Conservation (phyloP, 495 filamentous ascomycete species). For the Cladorrhinum samala region DNA sequence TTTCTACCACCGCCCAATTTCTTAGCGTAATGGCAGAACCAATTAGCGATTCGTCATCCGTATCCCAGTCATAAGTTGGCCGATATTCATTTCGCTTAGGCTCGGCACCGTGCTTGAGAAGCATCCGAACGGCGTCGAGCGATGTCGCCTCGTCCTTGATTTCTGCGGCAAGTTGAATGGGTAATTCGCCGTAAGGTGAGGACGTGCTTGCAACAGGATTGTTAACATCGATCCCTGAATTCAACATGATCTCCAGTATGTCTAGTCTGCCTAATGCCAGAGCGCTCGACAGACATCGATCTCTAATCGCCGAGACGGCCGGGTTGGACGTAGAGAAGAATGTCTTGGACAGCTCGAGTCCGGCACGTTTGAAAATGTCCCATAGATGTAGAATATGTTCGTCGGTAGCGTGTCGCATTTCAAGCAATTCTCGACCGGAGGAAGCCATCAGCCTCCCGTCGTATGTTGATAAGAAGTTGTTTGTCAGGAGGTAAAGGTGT, state of each 20-base stretch:
- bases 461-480: too few relatives aligned
- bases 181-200: neutral
- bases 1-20: too few relatives aligned
- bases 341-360: neutral
- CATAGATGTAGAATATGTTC: neutral
- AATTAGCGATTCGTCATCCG: too few relatives aligned
- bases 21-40: too few relatives aligned
- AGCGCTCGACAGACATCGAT: neutral
- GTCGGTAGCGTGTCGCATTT: neutral
- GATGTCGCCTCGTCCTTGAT: neutral
- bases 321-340: neutral
- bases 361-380: neutral
- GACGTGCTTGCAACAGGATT: neutral
- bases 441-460: too few relatives aligned
- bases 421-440: neutral
- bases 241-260: neutral
- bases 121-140: too few relatives aligned
- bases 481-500: slow-evolving; percentile 7
- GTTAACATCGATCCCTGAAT: neutral
- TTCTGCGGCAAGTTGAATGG: neutral
- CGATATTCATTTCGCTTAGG: too few relatives aligned
- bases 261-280: neutral
- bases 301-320: neutral
- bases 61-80: too few relatives aligned
- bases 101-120: too few relatives aligned